These are phyloP conservation scores for Chlorella sp. DNA, from an alignment of 139 green algal species.

Conservation along the genomic window DNA sequence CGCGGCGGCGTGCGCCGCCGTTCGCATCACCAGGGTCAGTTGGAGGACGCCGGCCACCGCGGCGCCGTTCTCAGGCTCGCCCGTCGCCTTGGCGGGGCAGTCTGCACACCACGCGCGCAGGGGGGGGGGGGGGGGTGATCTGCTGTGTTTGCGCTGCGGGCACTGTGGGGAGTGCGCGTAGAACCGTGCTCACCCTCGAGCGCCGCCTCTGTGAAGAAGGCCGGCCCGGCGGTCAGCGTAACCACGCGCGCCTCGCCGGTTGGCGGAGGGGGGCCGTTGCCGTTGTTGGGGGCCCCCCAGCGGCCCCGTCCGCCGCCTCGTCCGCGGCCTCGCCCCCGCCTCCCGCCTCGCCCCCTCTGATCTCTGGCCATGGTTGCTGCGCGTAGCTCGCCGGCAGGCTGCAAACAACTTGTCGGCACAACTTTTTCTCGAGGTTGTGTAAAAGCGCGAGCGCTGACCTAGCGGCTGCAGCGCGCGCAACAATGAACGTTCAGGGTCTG, in stretches of 20 bases:
- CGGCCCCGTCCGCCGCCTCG: too few species aligned
- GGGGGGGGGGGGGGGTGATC: not conserved
- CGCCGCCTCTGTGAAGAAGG: not conserved
- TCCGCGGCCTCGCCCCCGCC: too few species aligned
- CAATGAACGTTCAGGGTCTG: too few species aligned
- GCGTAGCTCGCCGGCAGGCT: too few species aligned
- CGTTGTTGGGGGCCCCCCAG: not conserved
- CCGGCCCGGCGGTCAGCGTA: too few species aligned
- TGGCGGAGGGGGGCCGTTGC: not conserved
- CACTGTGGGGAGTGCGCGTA: too few species aligned
- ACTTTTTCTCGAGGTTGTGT: too few species aligned
- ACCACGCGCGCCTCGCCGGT: not conserved
- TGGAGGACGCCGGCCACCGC: not conserved
- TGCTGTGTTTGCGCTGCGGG: not conserved
- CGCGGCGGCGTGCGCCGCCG: not conserved
- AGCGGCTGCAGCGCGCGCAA: too few species aligned
- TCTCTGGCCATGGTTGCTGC: too few species aligned
- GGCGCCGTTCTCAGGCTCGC: not conserved
- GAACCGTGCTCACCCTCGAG: not conserved
- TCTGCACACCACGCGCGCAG: not conserved
- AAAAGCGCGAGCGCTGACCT: too few species aligned
- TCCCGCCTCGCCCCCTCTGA: too few species aligned
- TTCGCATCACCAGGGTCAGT: not conserved
- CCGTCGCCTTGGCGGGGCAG: slow-evolving; percentile 1
- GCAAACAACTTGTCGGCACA: too few species aligned